Evolutionary conservation across 164 flowering plant species (phyloP), one percentile per base, ranked within the genome.

Genomic region (Saururus chinensis): DNA sequence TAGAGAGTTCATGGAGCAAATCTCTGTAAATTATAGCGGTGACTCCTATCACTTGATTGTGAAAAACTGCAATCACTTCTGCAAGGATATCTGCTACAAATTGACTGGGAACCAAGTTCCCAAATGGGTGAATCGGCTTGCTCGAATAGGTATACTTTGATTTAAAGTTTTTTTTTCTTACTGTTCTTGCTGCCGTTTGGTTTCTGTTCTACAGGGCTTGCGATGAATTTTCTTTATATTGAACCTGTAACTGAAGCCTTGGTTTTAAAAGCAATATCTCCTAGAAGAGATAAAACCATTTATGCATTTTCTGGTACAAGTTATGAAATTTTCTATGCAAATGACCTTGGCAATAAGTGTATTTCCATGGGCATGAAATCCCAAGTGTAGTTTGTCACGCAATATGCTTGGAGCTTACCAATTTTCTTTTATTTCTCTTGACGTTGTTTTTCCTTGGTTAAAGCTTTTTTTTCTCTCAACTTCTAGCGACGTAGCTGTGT

Each of bases 1-100:
- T 56, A 80, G 95, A 71, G 88, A 88, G 71, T 93, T 93, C 72
- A 91, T 91, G 84, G 96, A 93, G 70, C 72, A 66, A 26, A 82
- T 73, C 37, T 80, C 97, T 56, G 77, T 80, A 51, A 82, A 71
- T 65, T 93, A 90, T 78, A 79, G 83, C 64, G 99, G 99, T 10
- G 89, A 93, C 77, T 71, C 93, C 22, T 93, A 93, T 75, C 92
- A 93, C 73, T 72, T 93, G 75, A 91, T 93, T 63, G 82, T 72
- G 54, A 93, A 93, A 81, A 93, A 93, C 65, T 93, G 99, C 80
- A 93, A 93, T 72, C 99, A 93, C 75, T 93, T 93, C 77, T 88
- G 96, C 86, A 80, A 77, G 75, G 99, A 93, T 63, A 73, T 91
- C 35, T 90, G 99, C 62, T 80, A 76, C 81, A 85, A 74, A 78